Evolutionary conservation across 345 rosid species (phyloP).

Genomic region (Hibiscus tridactylites): DNA sequence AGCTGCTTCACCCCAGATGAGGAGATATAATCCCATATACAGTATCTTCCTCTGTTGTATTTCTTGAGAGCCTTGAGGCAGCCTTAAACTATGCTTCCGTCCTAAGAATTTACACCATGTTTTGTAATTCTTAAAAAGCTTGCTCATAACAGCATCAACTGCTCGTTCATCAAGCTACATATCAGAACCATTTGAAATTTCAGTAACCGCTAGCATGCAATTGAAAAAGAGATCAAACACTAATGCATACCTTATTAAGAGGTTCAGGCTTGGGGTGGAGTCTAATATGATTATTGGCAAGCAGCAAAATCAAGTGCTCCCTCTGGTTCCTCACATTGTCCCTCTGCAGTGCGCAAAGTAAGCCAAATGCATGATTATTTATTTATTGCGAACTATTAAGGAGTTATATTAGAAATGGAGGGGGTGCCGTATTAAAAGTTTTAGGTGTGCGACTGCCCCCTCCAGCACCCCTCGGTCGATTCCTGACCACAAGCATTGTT

Average conservation of each 20-base stretch:
- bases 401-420: no score
- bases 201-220: not conserved
- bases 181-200: not conserved
- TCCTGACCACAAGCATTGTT: not conserved
- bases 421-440: no score
- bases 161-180: conserved; percentile 2
- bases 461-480: no score
- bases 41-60: conserved; percentile 85
- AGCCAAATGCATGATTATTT: conserved; percentile 5
- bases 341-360: conserved; percentile 40
- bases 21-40: conserved; percentile 91
- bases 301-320: conserved; percentile 83
- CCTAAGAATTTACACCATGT: conserved; percentile 95
- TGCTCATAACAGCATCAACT: conserved; percentile 41
- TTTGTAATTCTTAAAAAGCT: conserved; percentile 84
- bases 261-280: conserved; percentile 90
- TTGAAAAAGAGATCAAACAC: not conserved
- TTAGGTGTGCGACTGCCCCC: no score
- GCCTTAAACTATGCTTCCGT: conserved; percentile 87
- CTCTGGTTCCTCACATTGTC: conserved; percentile 94
- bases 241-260: conserved; percentile 59
- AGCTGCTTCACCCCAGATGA: conserved; percentile 98
- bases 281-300: conserved; percentile 79
- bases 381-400: not conserved
- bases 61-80: conserved; percentile 82